phyloP scores from a whole-genome alignment of 2,329 filamentous ascomycete genomes.

The Venturia aucupariae region DNA sequence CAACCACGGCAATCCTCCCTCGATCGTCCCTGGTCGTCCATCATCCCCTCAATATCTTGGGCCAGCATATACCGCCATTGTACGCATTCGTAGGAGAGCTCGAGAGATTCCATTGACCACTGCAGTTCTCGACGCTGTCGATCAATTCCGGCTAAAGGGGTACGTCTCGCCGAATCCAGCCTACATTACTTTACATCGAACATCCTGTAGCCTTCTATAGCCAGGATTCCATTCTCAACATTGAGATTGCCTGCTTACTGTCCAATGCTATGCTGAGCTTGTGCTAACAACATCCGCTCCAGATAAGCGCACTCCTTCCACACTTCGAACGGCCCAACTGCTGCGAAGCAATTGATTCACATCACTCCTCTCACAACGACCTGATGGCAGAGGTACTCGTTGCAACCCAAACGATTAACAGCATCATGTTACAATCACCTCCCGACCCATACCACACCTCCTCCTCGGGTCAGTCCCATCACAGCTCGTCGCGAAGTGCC shows the following conservation, averaged over 20 bases:
- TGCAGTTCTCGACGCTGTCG: not conserved
- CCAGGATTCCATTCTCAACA: slow-evolving; percentile 9
- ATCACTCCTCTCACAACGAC: slow-evolving; percentile 4
- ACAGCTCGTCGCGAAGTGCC: slow-evolving; percentile 7
- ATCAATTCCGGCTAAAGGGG: slow-evolving; percentile 8
- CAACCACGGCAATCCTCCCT: not conserved
- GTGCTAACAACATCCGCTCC: not conserved
- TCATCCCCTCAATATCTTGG: slow-evolving; percentile 7
- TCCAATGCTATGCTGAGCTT: not conserved
- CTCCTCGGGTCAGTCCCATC: slow-evolving; percentile 13
- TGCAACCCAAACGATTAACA: slow-evolving; percentile 8
- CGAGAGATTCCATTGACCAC: not conserved
- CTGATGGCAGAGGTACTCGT: slow-evolving; percentile 31
- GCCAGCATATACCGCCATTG: slow-evolving; percentile 6
- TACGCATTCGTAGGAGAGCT: slow-evolving; percentile 3
- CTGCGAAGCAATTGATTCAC: slow-evolving; percentile 5
- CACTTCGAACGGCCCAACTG: not conserved
- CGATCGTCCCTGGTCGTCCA: not conserved
- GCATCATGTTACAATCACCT: slow-evolving; percentile 11
- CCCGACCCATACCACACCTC: slow-evolving; percentile 10
- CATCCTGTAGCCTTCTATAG: slow-evolving; percentile 2
- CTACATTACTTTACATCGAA: slow-evolving; percentile 1
- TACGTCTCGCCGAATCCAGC: slow-evolving; percentile 8
- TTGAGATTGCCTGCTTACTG: not conserved
- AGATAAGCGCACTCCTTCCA: slow-evolving; percentile 1